These are phyloP conservation scores for Aspergillus taichungensis DNA, from an alignment of 495 filamentous ascomycete genomes.

Conservation along the genomic window DNA sequence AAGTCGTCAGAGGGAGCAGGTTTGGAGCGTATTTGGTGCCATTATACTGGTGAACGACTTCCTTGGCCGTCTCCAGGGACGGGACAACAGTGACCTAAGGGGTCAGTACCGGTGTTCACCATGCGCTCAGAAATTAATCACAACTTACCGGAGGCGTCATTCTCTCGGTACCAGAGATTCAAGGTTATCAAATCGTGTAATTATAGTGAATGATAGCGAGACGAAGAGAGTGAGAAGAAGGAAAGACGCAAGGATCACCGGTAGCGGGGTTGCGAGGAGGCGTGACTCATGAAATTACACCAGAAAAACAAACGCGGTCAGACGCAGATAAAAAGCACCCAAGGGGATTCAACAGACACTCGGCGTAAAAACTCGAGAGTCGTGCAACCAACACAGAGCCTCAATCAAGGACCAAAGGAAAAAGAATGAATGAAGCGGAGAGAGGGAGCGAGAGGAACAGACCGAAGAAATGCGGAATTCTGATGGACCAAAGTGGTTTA, in stretches of 20 bases:
- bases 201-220: neutral
- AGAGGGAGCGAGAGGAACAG: neutral
- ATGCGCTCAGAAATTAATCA: neutral
- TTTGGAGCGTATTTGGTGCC: slow-evolving; percentile 57
- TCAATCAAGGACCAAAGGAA: too few species aligned
- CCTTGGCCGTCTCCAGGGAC: slow-evolving; percentile 35
- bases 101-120: slow-evolving; percentile 2
- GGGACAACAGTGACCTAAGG: slow-evolving; percentile 30
- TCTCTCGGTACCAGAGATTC: neutral
- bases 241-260: neutral
- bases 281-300: neutral
- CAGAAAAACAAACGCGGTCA: too few species aligned
- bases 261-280: neutral
- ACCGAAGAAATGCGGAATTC: neutral
- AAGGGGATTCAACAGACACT: too few species aligned
- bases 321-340: too few species aligned
- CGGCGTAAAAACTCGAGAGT: too few species aligned
- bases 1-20: slow-evolving; percentile 74
- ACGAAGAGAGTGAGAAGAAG: slow-evolving; percentile 1
- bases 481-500: neutral
- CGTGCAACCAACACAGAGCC: too few species aligned
- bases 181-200: too few species aligned
- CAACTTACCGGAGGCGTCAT: slow-evolving; percentile 33
- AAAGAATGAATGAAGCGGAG: slow-evolving; percentile 1
- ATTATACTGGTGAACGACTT: slow-evolving; percentile 44